These are phyloP conservation scores for Graphilbum sp. DNA, from an alignment of 2,329 filamentous ascomycete genomes.

Conservation along the genomic window DNA sequence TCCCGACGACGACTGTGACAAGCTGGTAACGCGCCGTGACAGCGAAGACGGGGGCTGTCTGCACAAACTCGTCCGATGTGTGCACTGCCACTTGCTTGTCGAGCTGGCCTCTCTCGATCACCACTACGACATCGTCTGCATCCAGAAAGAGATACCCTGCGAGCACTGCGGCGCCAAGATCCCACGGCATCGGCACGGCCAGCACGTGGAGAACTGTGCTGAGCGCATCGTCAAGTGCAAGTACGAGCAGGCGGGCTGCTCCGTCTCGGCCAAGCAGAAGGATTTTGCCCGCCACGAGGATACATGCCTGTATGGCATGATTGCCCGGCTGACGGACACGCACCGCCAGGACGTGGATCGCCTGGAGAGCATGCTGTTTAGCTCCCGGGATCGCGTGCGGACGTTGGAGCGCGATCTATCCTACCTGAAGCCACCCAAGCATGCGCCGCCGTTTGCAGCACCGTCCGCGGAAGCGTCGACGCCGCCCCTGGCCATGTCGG, in stretches of 20 bases:
- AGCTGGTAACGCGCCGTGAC: conserved; percentile 34
- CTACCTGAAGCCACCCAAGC: not conserved
- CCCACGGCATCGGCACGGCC: conserved; percentile 25
- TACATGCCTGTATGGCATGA: conserved; percentile 32
- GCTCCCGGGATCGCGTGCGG: conserved; percentile 8
- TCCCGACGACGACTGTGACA: conserved; percentile 32
- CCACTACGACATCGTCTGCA: conserved; percentile 27
- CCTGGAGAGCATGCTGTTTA: conserved; percentile 6
- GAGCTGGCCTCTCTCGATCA: conserved; percentile 29
- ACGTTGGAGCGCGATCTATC: conserved; percentile 7
- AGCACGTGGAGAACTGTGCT: conserved; percentile 31
- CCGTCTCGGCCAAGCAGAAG: conserved; percentile 20
- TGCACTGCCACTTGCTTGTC: conserved; percentile 34
- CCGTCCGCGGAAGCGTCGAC: not conserved
- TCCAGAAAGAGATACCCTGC: conserved; percentile 30
- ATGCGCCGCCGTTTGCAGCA: not conserved
- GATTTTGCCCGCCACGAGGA: conserved; percentile 27
- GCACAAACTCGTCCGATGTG: conserved; percentile 34
- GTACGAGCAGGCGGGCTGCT: conserved; percentile 33
- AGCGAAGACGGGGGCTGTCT: conserved; percentile 33
- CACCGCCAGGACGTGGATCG: conserved; percentile 7
- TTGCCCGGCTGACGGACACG: conserved; percentile 6
- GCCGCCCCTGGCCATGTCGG: not conserved
- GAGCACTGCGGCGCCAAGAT: conserved; percentile 29
- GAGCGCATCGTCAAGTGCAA: conserved; percentile 25